These are phyloP conservation scores for Alternaria tenuissima DNA, from an alignment of 2,329 filamentous ascomycete genomes.

Conservation along the genomic window DNA sequence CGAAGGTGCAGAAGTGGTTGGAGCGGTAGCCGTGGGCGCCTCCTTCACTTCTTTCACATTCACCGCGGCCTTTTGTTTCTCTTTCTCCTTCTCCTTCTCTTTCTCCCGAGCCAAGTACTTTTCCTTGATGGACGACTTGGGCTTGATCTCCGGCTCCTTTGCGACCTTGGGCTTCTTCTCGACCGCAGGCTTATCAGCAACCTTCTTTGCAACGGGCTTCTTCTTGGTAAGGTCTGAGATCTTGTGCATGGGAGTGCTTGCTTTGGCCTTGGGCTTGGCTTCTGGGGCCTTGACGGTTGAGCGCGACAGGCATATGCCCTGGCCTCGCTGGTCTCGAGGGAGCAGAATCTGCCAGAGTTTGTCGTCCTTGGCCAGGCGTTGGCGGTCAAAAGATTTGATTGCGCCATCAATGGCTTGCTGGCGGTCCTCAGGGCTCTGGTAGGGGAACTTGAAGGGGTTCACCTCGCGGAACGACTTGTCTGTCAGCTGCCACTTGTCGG, in stretches of 20 bases:
- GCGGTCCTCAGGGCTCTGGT: constrained; percentile 63
- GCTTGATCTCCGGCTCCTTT: constrained; percentile 26
- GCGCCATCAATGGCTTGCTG: constrained; percentile 69
- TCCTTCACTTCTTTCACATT: constrained; percentile 38
- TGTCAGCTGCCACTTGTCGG: constrained; percentile 56
- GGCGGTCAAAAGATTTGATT: constrained; percentile 69
- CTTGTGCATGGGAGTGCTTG: constrained; percentile 47
- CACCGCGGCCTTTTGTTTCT: constrained; percentile 31
- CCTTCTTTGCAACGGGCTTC: constrained; percentile 54
- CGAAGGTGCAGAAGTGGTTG: constrained; percentile 22
- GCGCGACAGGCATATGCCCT: constrained; percentile 68
- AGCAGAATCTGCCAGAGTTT: constrained; percentile 70
- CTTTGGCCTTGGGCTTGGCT: constrained; percentile 46
- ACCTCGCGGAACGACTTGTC: constrained; percentile 69
- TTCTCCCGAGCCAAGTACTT: constrained; percentile 32
- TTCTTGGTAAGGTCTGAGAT: constrained; percentile 52
- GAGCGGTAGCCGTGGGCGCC: constrained; percentile 25
- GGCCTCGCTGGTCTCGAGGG: constrained; percentile 67
- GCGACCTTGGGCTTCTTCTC: constrained; percentile 26
- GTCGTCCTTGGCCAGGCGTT: constrained; percentile 66
- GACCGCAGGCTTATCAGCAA: constrained; percentile 54
- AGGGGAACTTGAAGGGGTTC: constrained; percentile 68
- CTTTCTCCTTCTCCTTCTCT: constrained; percentile 35
- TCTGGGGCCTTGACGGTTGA: constrained; percentile 61
- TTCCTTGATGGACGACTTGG: constrained; percentile 40